Evolutionary conservation across 202 grass and related monocot genomes (phyloP).

Genomic region (Setaria viridis): DNA sequence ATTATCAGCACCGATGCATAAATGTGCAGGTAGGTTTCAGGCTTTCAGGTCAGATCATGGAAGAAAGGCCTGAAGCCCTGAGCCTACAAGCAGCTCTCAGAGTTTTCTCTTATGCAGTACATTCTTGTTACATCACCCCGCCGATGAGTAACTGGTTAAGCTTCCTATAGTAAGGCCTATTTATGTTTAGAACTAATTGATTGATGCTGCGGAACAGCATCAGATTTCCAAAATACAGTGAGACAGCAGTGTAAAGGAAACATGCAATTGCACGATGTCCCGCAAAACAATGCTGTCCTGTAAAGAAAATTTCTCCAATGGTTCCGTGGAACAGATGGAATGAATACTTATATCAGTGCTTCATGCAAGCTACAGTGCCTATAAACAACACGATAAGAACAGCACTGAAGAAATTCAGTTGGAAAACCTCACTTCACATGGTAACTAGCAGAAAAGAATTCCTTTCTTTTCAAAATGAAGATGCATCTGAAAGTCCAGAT

Average conservation of each 20-base stretch:
- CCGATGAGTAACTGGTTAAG: not conserved
- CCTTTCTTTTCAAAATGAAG: constrained; percentile 24
- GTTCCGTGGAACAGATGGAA: not conserved
- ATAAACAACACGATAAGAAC: constrained; percentile 1
- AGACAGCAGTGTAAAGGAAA: not conserved
- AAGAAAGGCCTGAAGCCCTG: not conserved
- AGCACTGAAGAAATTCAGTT: not conserved
- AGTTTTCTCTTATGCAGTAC: not conserved
- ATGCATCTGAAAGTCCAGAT: constrained; percentile 35
- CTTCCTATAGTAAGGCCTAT: not conserved
- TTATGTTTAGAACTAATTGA: not conserved
- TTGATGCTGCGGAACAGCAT: not conserved
- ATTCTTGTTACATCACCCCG: not conserved
- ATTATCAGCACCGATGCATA: not conserved
- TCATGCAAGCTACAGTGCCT: not conserved
- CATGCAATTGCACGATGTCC: not conserved
- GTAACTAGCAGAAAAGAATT: constrained; percentile 26
- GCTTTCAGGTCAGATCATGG: not conserved
- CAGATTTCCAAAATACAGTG: constrained; percentile 9
- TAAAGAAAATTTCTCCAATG: not conserved
- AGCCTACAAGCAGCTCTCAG: not conserved
- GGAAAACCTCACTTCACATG: not conserved
- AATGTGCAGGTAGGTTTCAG: not conserved
- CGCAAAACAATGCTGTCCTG: not conserved
- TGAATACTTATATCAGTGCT: not conserved